These are phyloP conservation scores for Cladosporium colombiae DNA, from an alignment of 2,329 filamentous ascomycete species.

Conservation along the genomic window DNA sequence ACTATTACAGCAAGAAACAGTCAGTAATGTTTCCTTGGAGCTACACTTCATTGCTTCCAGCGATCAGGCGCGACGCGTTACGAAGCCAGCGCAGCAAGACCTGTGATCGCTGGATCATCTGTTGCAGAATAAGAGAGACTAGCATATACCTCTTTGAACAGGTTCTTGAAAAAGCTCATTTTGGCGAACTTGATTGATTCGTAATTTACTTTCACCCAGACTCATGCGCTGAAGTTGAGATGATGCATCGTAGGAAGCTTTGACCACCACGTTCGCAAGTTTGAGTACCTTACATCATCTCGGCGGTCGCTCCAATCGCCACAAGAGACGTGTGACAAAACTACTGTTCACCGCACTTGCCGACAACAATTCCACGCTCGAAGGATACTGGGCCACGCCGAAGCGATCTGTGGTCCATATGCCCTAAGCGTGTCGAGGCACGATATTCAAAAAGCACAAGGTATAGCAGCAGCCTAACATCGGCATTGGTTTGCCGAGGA, in stretches of 20 bases:
- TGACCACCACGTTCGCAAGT: not conserved
- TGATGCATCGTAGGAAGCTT: not conserved
- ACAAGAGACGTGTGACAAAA: not conserved
- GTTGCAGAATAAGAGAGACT: conserved; percentile 4
- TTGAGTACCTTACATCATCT: not conserved
- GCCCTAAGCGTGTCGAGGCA: not conserved
- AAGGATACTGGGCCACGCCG: not conserved
- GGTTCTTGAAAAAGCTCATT: conserved; percentile 49
- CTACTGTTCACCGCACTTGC: not conserved
- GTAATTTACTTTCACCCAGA: not conserved
- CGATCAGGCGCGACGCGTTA: not conserved
- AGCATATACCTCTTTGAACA: conserved; percentile 49
- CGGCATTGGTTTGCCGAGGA: not conserved
- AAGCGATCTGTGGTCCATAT: not conserved
- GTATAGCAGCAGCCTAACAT: not conserved
- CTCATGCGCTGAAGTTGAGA: conserved; percentile 5
- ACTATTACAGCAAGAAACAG: not conserved
- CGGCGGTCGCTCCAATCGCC: not conserved
- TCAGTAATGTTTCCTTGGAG: not conserved
- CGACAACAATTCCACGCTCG: not conserved
- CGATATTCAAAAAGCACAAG: not conserved
- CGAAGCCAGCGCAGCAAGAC: not conserved
- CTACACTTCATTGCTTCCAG: not conserved
- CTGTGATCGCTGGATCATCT: not conserved
- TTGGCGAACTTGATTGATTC: conserved; percentile 16